phyloP scores from a whole-genome alignment of 148 eudicot genomes.

The Rhododendron griersonianum region DNA sequence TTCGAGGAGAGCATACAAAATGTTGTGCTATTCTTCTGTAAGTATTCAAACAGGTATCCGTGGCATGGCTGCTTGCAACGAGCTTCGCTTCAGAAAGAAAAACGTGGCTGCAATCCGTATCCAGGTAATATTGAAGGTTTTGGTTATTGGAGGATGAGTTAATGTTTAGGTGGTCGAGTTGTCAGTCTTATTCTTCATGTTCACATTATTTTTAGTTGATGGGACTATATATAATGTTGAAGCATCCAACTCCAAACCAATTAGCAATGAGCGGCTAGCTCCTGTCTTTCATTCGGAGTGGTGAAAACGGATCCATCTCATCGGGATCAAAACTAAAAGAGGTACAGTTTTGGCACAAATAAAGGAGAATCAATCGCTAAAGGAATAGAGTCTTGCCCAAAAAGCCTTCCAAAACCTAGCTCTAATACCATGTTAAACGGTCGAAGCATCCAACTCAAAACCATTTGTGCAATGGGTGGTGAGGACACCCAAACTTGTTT shows the following conservation, averaged over 20 bases:
- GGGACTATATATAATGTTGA: not conserved
- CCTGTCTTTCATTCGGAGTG: not conserved
- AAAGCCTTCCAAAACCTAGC: not conserved
- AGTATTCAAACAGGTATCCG: constrained; percentile 66
- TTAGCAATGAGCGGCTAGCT: not conserved
- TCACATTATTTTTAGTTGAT: not conserved
- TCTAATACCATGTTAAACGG: too few species aligned
- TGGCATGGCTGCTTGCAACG: constrained; percentile 61
- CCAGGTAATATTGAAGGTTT: constrained; percentile 46
- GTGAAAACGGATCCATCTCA: not conserved
- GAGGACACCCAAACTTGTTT: not conserved
- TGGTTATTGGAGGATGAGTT: not conserved
- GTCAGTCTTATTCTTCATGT: not conserved
- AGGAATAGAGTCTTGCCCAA: not conserved
- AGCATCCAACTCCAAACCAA: not conserved
- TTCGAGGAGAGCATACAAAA: constrained; percentile 51
- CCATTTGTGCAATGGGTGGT: not conserved
- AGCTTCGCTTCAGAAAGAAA: constrained; percentile 46
- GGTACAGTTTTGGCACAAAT: not conserved
- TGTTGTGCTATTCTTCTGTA: constrained; percentile 44
- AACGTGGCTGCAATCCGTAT: constrained; percentile 55
- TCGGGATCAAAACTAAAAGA: not conserved
- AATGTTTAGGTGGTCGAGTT: not conserved
- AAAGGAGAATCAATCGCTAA: not conserved
- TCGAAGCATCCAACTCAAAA: not conserved